Conservation (phyloP, 257 asterid genomes). For the Marsdenia floribunda region DNA sequence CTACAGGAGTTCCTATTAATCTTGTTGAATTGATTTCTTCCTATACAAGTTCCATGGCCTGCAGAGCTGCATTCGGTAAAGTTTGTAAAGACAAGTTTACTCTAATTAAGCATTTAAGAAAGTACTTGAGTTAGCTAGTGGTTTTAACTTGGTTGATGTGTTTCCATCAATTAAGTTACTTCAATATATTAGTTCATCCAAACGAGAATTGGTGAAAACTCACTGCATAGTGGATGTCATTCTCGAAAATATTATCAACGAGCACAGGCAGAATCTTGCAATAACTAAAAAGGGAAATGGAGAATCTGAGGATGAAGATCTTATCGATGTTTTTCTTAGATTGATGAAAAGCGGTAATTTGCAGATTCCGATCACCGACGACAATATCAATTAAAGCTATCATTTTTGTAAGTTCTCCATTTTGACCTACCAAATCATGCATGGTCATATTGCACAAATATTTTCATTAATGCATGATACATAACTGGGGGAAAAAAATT, state of each 20-base stretch:
- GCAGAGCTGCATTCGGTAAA: conserved; percentile 14
- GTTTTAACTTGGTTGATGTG: conserved; percentile 29
- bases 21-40: background rate
- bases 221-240: conserved; percentile 21
- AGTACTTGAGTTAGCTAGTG: conserved; percentile 16
- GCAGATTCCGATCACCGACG: conserved; percentile 20
- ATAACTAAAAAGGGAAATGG: background rate
- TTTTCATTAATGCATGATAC: no score
- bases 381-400: conserved; percentile 38
- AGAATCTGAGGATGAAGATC: background rate
- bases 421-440: no score
- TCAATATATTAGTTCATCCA: conserved; percentile 9
- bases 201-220: no score
- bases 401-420: conserved; percentile 27
- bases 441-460: no score
- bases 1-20: background rate
- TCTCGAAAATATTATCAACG: conserved; percentile 27
- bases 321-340: no score
- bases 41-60: background rate
- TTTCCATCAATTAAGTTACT: conserved; percentile 33
- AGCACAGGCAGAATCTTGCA: conserved; percentile 23
- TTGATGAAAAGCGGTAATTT: background rate
- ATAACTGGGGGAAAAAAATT: no score
- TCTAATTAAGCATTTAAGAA: conserved; percentile 15
- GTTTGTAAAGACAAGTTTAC: background rate